phyloP scores from a whole-genome alignment of 371 early-diverging fungal species.

The Encephalitozoon cuniculi region DNA sequence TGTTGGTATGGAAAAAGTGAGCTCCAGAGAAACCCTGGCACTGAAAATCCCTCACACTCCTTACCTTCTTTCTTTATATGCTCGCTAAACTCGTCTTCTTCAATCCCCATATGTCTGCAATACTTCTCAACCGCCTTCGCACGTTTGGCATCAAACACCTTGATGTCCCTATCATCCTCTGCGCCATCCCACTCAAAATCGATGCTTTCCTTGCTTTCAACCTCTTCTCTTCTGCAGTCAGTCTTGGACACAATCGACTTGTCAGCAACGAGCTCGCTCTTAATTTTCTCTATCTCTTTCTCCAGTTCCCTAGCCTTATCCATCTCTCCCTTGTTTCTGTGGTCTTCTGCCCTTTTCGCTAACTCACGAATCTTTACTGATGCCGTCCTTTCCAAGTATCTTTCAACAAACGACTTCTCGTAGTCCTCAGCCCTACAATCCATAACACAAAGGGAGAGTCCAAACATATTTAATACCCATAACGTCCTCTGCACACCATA shows the following conservation, averaged over 20 bases:
- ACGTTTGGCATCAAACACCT: neutral
- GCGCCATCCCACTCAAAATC: conserved; percentile 64
- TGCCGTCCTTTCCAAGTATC: conserved; percentile 69
- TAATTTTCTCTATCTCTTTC: conserved; percentile 69
- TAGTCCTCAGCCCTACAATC: conserved; percentile 33
- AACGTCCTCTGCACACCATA: neutral
- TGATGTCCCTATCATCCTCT: neutral
- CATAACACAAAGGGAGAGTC: neutral
- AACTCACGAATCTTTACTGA: conserved; percentile 68
- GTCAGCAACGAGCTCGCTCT: conserved; percentile 67
- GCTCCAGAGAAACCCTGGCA: conserved; percentile 70
- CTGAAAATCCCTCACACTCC: neutral
- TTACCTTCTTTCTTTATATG: neutral
- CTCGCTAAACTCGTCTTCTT: neutral
- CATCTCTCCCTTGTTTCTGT: conserved; percentile 65
- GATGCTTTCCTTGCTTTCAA: conserved; percentile 67
- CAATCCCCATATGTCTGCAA: neutral
- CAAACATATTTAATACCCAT: neutral
- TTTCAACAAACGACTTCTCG: conserved; percentile 35
- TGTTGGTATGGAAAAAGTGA: conserved; percentile 80
- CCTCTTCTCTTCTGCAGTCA: conserved; percentile 67
- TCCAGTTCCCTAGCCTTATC: conserved; percentile 68
- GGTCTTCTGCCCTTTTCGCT: conserved; percentile 66
- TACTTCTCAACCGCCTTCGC: neutral
- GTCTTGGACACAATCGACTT: conserved; percentile 25